These are phyloP conservation scores for Lentinus polychrous DNA, from an alignment of 1,284 basidiomycete genomes.

Conservation along the genomic window DNA sequence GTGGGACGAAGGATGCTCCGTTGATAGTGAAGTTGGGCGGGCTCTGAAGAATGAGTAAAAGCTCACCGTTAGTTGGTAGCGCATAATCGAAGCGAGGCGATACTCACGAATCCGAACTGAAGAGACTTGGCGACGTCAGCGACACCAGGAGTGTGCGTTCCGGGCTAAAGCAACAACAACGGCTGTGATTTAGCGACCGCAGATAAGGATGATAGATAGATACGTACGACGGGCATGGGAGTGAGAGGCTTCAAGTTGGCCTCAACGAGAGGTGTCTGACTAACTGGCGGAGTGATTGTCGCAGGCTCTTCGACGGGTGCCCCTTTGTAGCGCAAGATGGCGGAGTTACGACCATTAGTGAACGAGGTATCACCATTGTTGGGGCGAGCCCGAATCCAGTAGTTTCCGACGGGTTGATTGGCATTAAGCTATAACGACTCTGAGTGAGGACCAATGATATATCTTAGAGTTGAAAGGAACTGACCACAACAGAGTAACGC, in stretches of 20 bases:
- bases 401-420: conserved; percentile 27
- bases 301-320: conserved; percentile 38
- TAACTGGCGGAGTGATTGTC: conserved; percentile 22
- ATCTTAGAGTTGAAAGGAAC: conserved; percentile 2
- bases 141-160: conserved; percentile 16
- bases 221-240: conserved; percentile 9
- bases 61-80: no score
- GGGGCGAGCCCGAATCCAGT: conserved; percentile 37
- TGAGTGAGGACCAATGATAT: not conserved
- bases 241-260: conserved; percentile 18
- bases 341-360: conserved; percentile 29
- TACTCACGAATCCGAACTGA: conserved; percentile 13
- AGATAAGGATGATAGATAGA: not conserved
- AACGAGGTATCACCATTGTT: conserved; percentile 23
- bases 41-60: not conserved
- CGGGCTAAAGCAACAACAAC: conserved; percentile 18
- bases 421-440: conserved; percentile 19
- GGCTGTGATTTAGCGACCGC: conserved; percentile 4
- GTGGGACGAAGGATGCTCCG: conserved; percentile 14
- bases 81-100: not conserved
- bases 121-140: conserved; percentile 22
- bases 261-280: conserved; percentile 20
- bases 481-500: conserved; percentile 31
- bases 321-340: conserved; percentile 20
- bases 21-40: conserved; percentile 1